Base-by-base conservation (phyloP, 176 grass and related monocot genomes). In the Musa troglodytarum region DNA sequence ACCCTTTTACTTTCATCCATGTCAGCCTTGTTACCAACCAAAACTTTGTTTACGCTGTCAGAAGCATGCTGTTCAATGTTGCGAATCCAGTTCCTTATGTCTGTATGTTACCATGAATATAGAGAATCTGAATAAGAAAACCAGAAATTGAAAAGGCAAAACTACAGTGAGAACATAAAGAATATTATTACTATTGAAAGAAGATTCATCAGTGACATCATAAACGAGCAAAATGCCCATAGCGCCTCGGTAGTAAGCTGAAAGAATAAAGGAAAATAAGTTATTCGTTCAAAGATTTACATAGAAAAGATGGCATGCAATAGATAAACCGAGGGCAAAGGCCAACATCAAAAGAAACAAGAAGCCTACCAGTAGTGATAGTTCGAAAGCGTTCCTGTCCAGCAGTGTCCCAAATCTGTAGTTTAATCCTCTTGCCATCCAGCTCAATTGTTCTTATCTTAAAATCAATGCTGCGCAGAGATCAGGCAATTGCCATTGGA, bases 31-130 rank as follows among this genome's bases (percentile, higher is more conserved):
- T 96, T 96, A 77, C 92, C 92, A 23, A 92, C 86, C 79, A 96
- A 77, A 76, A 96, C 89, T 74, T 96, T 96, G 84, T 96, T 96
- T 50, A 96, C 92, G 63, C 91, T 96, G 73, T 96, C 88, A 74
- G 92, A 96, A 64, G 92, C 92, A 85, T 96, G 92, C 51, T 96
- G 88, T 82, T 96, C 88, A 82, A 96, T 96, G 79, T 96, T 91
- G 58, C 83, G 86, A 50, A 91, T 89, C 92, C 92, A 96, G 83
- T 96, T 96, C 82, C 86, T 88, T 53, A 96, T 96, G 74, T 96
- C 92, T 96, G 77, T 26, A 89, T 43, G 26, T 58, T 80, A 79
- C 58, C 69, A 83, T 86, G 82, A 88, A 76, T 66, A 70, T 1
- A 23, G 73, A 43, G 49, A 81, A 73, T 4, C 82, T 52, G 79